These are phyloP conservation scores for Sporobolomyces roseus DNA, from an alignment of 768 basidiomycete species.

Conservation along the genomic window DNA sequence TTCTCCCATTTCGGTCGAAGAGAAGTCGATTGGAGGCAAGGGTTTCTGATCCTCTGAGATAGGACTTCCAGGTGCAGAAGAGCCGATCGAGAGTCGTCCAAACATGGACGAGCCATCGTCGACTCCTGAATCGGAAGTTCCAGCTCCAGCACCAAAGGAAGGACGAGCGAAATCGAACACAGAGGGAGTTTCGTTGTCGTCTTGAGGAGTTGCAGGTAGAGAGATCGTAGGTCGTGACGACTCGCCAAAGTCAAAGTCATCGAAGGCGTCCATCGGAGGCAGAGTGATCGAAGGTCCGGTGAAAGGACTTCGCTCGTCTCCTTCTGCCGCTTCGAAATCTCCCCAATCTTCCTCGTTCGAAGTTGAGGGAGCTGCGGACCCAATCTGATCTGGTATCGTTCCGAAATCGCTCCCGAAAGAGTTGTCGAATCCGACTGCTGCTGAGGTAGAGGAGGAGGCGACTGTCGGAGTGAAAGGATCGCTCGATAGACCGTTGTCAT, in stretches of 20 bases:
- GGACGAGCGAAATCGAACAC: constrained; percentile 12
- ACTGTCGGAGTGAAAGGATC: constrained; percentile 38
- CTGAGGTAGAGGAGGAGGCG: constrained; percentile 5
- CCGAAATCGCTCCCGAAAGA: constrained; percentile 27
- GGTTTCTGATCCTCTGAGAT: not conserved
- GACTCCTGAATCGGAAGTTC: not conserved
- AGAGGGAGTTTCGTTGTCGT: not conserved
- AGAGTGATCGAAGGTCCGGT: constrained; percentile 23
- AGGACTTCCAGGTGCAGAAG: constrained; percentile 16
- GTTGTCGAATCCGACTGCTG: constrained; percentile 16
- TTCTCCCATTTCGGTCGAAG: not conserved
- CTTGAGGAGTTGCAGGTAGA: not conserved
- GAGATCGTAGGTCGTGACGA: constrained; percentile 17
- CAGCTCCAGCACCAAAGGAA: not conserved
- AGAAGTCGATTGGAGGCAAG: constrained; percentile 1
- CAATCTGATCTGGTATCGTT: not conserved
- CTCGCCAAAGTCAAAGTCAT: constrained; percentile 37
- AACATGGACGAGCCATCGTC: constrained; percentile 37
- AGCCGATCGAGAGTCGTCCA: constrained; percentile 30
- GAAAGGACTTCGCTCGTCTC: constrained; percentile 3
- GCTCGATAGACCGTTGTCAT: not conserved
- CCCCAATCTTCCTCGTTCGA: constrained; percentile 37
- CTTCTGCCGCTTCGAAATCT: constrained; percentile 33
- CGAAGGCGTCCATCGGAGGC: constrained; percentile 34
- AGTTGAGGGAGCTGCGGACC: not conserved